Evolutionary conservation across 2,329 filamentous ascomycete genomes (phyloP), one percentile per base, ranked within the genome.

Genomic region (Neobulgaria alba): DNA sequence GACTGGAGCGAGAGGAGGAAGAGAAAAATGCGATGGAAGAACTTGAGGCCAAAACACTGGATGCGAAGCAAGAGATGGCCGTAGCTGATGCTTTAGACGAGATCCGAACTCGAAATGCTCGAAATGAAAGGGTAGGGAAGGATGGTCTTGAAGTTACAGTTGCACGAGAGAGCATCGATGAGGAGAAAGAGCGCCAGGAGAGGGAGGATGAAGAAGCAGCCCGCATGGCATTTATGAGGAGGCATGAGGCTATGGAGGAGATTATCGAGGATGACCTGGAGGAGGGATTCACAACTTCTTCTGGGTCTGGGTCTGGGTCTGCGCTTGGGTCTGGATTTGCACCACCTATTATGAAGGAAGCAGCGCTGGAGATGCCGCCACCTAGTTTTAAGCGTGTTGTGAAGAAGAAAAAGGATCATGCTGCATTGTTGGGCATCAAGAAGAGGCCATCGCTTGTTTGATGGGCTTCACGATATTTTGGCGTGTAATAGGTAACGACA

Each of bases 21-120:
- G 87, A 95, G 62, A 73, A 79, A 50, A 89, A 95, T 61, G 86
- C 87, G 16, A 98, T 98, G 93, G 84, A 84, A 42, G 89, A 95
- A 59, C 66, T 98, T 34, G 92, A 98, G 66, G 82, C 84, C 48
- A 96, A 96, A 67, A 95, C 90, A 41, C 67, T 84, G 16, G 92
- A 98, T 61, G 89, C 89, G 1, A 89, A 92, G 67, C 74, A 83
- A 30, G 92, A 98, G 64, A 98, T 98, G 89, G 86, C 85, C 14
- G 86, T 95, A 33, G 92, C 92, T 2, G 92, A 98, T 67, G 90
- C 89, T 5, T 67, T 98, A 41, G 92, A 98, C 62, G 89, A 95
- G 65, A 95, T 98, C 42, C 73, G 90, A 41, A 90, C 85, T 38
- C 70, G 90, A 49, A 98, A 98, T 65, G 92, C 92, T 5, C 72